phyloP scores from a whole-genome alignment of 805 yeast genomes.

The Myxozyma neotropica region DNA sequence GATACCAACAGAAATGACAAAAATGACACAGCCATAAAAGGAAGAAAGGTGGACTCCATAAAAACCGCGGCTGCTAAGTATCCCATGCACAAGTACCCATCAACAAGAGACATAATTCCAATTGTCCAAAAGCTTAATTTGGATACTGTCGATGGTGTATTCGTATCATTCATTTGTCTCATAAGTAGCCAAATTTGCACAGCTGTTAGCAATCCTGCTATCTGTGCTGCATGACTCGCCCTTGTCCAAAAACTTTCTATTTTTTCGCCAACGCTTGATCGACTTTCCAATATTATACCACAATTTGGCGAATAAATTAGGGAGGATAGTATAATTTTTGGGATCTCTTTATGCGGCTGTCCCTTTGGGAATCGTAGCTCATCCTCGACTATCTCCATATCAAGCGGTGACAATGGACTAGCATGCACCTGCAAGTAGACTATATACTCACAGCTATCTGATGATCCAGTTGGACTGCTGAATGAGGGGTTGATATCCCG shows the following conservation, averaged over 20 bases:
- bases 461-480: constrained; percentile 43
- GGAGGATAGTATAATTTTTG: constrained; percentile 59
- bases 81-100: constrained; percentile 67
- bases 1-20: constrained; percentile 64
- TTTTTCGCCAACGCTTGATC: constrained; percentile 56
- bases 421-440: constrained; percentile 68
- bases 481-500: constrained; percentile 31
- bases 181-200: constrained; percentile 60
- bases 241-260: constrained; percentile 49
- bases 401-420: constrained; percentile 55
- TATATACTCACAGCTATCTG: constrained; percentile 64
- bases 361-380: constrained; percentile 79
- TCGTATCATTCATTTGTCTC: constrained; percentile 68
- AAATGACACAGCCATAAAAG: constrained; percentile 70
- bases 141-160: constrained; percentile 79
- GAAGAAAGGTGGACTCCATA: constrained; percentile 59
- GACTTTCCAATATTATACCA: constrained; percentile 56
- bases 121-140: constrained; percentile 71
- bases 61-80: constrained; percentile 62
- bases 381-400: constrained; percentile 65
- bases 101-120: constrained; percentile 63
- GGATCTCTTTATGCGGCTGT: constrained; percentile 65
- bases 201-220: constrained; percentile 51
- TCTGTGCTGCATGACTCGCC: constrained; percentile 42
- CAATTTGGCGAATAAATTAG: constrained; percentile 88